Evolutionary conservation across 2,329 filamentous ascomycete genomes (phyloP).

Genomic region (Epichloe brachyelytri): DNA sequence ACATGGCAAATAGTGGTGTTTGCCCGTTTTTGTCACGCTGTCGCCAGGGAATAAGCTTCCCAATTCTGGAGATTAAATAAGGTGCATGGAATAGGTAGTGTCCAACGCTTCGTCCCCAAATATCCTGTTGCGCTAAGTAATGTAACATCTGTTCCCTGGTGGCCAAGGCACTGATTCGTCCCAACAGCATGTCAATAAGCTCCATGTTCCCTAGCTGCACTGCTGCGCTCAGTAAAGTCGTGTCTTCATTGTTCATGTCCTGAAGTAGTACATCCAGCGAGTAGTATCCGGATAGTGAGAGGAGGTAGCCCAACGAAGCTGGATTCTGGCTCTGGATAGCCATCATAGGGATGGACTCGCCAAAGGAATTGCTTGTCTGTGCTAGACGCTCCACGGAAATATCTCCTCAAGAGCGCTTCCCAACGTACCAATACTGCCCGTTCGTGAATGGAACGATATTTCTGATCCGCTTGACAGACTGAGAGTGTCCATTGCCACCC

Average conservation of each 20-base stretch:
- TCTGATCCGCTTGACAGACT: slow-evolving; percentile 81
- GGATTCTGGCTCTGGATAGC: slow-evolving; percentile 60
- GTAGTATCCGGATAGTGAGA: slow-evolving; percentile 67
- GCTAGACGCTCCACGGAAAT: slow-evolving; percentile 68
- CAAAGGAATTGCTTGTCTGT: slow-evolving; percentile 55
- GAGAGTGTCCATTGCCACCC: slow-evolving; percentile 77
- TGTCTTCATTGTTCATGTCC: slow-evolving; percentile 81
- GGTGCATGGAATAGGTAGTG: slow-evolving; percentile 95
- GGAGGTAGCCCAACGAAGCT: slow-evolving; percentile 63
- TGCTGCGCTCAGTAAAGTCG: slow-evolving; percentile 78
- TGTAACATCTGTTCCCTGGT: slow-evolving; percentile 42
- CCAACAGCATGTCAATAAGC: slow-evolving; percentile 62
- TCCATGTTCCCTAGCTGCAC: slow-evolving; percentile 71
- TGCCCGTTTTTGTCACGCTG: slow-evolving; percentile 93
- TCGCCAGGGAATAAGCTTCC: slow-evolving; percentile 70
- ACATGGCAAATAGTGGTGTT: slow-evolving; percentile 92
- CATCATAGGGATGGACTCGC: slow-evolving; percentile 85
- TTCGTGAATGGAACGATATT: slow-evolving; percentile 68
- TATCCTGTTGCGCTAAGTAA: slow-evolving; percentile 69
- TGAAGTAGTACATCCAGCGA: slow-evolving; percentile 57
- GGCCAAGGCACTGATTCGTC: slow-evolving; percentile 49
- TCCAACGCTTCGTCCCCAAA: slow-evolving; percentile 76
- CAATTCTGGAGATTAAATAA: slow-evolving; percentile 62
- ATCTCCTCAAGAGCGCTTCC: slow-evolving; percentile 66
- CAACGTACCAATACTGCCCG: slow-evolving; percentile 64